A percentile compares a stretch with the other conserved stretches of the same genome.
Conservation (phyloP, 2,329 filamentous ascomycete species). For the Scedosporium minutisporum region DNA sequence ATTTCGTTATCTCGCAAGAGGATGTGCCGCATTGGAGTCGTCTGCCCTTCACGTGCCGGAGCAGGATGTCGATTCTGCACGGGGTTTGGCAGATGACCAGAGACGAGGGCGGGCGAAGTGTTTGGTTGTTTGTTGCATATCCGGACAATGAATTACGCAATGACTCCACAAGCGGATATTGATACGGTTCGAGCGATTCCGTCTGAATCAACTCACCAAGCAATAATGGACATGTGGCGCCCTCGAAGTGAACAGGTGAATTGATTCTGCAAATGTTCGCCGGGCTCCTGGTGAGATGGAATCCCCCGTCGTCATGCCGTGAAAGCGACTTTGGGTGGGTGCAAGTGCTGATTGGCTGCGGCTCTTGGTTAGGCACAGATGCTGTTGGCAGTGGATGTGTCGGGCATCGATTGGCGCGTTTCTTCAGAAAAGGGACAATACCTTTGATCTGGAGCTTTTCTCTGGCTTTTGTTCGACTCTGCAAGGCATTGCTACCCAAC, state of each 20-base stretch:
- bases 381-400: conserved; percentile 6
- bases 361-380: conserved; percentile 2
- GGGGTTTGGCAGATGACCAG: conserved; percentile 1
- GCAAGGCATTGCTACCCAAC: conserved; percentile 6
- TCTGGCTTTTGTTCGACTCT: background rate
- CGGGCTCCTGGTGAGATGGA: background rate
- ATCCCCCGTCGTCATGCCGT: background rate
- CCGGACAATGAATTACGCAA: background rate
- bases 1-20: background rate
- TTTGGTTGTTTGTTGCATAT: background rate
- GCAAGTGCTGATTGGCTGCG: background rate
- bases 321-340: background rate
- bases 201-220: background rate
- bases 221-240: background rate
- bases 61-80: background rate
- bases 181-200: background rate
- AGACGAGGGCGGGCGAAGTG: background rate
- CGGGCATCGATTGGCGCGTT: conserved; percentile 7
- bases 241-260: background rate
- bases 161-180: background rate
- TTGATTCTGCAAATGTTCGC: background rate
- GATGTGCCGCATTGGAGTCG: background rate
- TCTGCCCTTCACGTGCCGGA: background rate
- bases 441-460: background rate
- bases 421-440: background rate